Evolutionary conservation across 2,329 filamentous ascomycete genomes (phyloP), one percentile per base, ranked within the genome.

Genomic region (Cladosporium austrohemisphaericum): DNA sequence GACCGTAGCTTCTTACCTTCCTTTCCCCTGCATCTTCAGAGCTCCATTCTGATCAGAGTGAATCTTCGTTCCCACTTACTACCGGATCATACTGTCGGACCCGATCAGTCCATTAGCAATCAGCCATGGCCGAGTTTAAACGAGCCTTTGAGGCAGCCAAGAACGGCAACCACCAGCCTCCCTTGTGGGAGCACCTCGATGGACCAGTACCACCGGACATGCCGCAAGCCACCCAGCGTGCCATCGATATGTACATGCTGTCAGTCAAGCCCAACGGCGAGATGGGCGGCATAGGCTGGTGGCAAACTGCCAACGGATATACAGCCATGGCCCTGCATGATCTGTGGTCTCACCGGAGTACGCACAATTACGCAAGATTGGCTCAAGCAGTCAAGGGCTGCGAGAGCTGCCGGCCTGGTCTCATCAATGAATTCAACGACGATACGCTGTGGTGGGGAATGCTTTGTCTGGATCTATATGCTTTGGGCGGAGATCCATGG

Each of bases 241-340:
- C 55, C 9, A 61, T 62, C 26, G 53, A 61, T 43, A 53, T 56
- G 18, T 58, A 53, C 45, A 48, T 62, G 28, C 41, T 53, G 8
- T 60, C 59, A 2, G 41, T 51, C 11, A 40, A 55, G 20, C 51
- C 52, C 7, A 54, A 55, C 20, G 61, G 61, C 36, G 53, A 54
- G 23, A 59, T 62, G 25, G 51, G 52, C 36, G 60, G 60, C 28
- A 61, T 63, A 18, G 60, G 60, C 9, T 63, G 60, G 52, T 63
- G 61, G 61, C 60, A 62, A 44, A 54, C 52, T 8, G 61, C 60
- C 20, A 63, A 63, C 32, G 61, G 53, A n/a, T 63, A 61, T 49
- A 61, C 60, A 4, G 60, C 59, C 13, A 59, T 61, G 20, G 58
- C 58, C 19, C 55, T 61, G 5, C 55, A 57, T 26, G 60, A 63